Percentiles rank a stretch among this genome's conserved stretches.
Evolutionary conservation across 2,329 filamentous ascomycete genomes (phyloP).

Genomic region (Pestalotiopsis sp.): DNA sequence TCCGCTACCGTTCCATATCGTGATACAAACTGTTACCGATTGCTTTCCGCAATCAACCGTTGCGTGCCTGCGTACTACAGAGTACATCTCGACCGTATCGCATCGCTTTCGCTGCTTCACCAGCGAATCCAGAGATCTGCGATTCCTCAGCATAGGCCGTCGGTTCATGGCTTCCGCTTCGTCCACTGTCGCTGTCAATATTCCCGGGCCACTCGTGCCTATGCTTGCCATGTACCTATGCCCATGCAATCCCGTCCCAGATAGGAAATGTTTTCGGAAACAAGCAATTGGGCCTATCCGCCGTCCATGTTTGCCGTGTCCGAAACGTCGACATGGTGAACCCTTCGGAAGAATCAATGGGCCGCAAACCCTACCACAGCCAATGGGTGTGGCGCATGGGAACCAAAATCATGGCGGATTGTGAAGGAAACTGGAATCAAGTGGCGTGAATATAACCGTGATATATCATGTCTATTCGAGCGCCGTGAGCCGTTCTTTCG

Average conservation of each 20-base stretch:
- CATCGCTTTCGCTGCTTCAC: no score
- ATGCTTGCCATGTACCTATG: neutral
- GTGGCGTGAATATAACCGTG: neutral
- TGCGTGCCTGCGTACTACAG: no score
- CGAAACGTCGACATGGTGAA: neutral
- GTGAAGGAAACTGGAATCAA: neutral
- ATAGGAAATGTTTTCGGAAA: neutral
- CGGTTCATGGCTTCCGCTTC: neutral
- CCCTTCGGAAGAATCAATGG: neutral
- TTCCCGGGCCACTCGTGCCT: neutral
- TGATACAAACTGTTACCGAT: no score
- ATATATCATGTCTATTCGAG: neutral
- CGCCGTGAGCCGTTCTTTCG: neutral
- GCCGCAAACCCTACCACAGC: neutral
- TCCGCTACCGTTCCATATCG: no score
- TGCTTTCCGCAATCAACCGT: no score
- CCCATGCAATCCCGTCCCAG: neutral
- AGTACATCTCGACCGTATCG: no score
- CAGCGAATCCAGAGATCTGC: no score
- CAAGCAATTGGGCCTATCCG: neutral
- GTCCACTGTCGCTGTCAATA: neutral
- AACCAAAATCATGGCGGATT: neutral
- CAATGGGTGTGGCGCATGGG: neutral
- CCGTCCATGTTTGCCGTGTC: neutral
- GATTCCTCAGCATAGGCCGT: neutral